A percentile compares a stretch with the other conserved stretches of the same genome.
phyloP scores from a whole-genome alignment of 2,329 filamentous ascomycete genomes.

The Coniochaeta sp. region DNA sequence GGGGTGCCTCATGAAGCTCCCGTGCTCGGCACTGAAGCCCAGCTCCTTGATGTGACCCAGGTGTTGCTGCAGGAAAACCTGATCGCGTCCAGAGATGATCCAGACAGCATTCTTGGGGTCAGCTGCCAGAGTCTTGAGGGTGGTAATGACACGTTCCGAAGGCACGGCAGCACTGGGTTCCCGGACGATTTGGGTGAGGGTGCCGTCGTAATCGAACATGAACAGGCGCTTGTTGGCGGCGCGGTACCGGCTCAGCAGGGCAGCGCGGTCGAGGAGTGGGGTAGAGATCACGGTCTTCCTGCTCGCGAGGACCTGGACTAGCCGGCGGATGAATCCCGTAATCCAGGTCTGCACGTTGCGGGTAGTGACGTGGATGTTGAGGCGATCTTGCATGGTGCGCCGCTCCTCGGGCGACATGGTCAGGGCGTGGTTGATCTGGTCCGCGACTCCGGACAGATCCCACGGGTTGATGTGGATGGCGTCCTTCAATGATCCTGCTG shows the following conservation, averaged over 20 bases:
- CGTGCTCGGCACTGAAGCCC: slow-evolving; percentile 95
- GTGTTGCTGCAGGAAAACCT: slow-evolving; percentile 83
- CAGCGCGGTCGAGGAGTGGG: slow-evolving; percentile 69
- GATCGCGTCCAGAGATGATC: slow-evolving; percentile 95
- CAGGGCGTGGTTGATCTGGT: slow-evolving; percentile 74
- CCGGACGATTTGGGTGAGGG: slow-evolving; percentile 88
- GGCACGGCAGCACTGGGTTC: slow-evolving; percentile 87
- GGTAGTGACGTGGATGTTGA: slow-evolving; percentile 78
- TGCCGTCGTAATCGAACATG: slow-evolving; percentile 99
- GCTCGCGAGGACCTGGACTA: slow-evolving; percentile 73
- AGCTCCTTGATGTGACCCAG: slow-evolving; percentile 85
- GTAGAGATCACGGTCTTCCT: slow-evolving; percentile 71
- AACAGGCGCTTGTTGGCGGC: slow-evolving; percentile 74
- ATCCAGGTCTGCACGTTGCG: slow-evolving; percentile 88
- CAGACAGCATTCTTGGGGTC: slow-evolving; percentile 86
- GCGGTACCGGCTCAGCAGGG: slow-evolving; percentile 67
- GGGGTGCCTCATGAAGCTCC: slow-evolving; percentile 86
- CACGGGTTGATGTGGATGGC: slow-evolving; percentile 97
- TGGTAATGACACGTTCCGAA: slow-evolving; percentile 73
- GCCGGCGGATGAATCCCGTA: slow-evolving; percentile 66
- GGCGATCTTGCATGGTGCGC: slow-evolving; percentile 59
- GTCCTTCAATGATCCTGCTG: slow-evolving; percentile 74
- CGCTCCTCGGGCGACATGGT: slow-evolving; percentile 65
- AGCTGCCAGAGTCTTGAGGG: slow-evolving; percentile 69
- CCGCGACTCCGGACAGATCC: slow-evolving; percentile 79